Conservation (phyloP, 2,329 filamentous ascomycete species). For the Calonectria honghensis region DNA sequence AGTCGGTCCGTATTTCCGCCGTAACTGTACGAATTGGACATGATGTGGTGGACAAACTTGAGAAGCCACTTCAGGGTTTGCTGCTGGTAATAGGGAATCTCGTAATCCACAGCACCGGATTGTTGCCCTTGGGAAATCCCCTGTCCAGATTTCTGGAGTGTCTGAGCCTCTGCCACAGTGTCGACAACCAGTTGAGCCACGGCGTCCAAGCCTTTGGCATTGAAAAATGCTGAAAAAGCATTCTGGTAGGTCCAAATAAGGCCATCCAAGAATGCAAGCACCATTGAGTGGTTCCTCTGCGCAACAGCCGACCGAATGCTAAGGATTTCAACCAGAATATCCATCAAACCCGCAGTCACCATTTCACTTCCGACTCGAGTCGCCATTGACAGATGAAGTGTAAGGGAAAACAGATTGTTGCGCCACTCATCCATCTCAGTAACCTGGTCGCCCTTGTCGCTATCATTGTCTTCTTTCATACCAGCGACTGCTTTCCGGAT, state of each 20-base stretch:
- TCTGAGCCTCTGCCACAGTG: slow-evolving; percentile 82
- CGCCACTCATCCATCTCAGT: slow-evolving; percentile 91
- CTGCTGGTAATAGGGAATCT: slow-evolving; percentile 94
- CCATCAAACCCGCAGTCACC: slow-evolving; percentile 91
- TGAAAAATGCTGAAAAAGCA: slow-evolving; percentile 88
- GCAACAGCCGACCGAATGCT: slow-evolving; percentile 88
- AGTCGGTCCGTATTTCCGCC: slow-evolving; percentile 91
- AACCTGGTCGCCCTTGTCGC: slow-evolving; percentile 75
- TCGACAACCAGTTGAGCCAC: slow-evolving; percentile 90
- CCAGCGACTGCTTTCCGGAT: slow-evolving; percentile 92
- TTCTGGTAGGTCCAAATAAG: slow-evolving; percentile 90
- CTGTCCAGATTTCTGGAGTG: slow-evolving; percentile 78
- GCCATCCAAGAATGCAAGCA: slow-evolving; percentile 91
- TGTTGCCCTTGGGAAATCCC: slow-evolving; percentile 82
- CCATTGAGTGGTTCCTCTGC: slow-evolving; percentile 87
- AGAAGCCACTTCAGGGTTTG: slow-evolving; percentile 95
- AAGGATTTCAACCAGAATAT: slow-evolving; percentile 91
- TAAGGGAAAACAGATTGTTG: slow-evolving; percentile 89
- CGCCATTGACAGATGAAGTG: slow-evolving; percentile 85
- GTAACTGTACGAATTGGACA: slow-evolving; percentile 82
- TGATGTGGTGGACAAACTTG: slow-evolving; percentile 97
- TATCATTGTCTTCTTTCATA: slow-evolving; percentile 75
- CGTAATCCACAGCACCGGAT: slow-evolving; percentile 92
- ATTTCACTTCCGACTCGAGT: slow-evolving; percentile 87
- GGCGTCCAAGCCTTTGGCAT: slow-evolving; percentile 89